Percentiles rank a stretch among this genome's conserved stretches.
Evolutionary conservation across 2,329 filamentous ascomycete species (phyloP).

Genomic region (Fusarium lyarnte): DNA sequence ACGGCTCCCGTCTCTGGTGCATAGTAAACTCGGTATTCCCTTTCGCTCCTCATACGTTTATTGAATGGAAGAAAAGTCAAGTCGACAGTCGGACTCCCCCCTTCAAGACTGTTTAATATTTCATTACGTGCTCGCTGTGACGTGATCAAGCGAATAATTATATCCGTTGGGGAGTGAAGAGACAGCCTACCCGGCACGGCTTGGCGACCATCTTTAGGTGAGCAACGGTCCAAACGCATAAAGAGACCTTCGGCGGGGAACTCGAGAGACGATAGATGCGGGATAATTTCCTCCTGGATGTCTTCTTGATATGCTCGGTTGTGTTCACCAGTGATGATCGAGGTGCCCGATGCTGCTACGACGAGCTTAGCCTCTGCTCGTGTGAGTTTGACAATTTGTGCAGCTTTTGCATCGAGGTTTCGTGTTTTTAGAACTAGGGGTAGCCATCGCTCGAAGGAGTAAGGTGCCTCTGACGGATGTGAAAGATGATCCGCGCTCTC

Average conservation of each 20-base stretch:
- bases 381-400: slow-evolving; percentile 47
- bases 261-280: slow-evolving; percentile 33
- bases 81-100: slow-evolving; percentile 33
- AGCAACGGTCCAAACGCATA: slow-evolving; percentile 54
- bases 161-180: slow-evolving; percentile 46
- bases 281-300: slow-evolving; percentile 41
- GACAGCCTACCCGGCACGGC: slow-evolving; percentile 35
- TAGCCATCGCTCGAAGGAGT: slow-evolving; percentile 55
- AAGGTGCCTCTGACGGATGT: slow-evolving; percentile 44
- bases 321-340: slow-evolving; percentile 30
- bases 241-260: slow-evolving; percentile 53
- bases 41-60: slow-evolving; percentile 47
- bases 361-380: slow-evolving; percentile 45
- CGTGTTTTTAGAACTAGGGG: slow-evolving; percentile 51
- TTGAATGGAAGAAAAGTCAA: slow-evolving; percentile 56
- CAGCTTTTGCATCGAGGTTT: slow-evolving; percentile 29
- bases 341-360: slow-evolving; percentile 44
- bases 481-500: background rate
- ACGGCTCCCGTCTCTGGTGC: slow-evolving; percentile 46
- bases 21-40: slow-evolving; percentile 58
- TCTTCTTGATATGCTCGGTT: slow-evolving; percentile 12
- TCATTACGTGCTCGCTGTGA: slow-evolving; percentile 51
- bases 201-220: slow-evolving; percentile 53
- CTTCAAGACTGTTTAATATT: slow-evolving; percentile 41
- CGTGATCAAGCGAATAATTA: slow-evolving; percentile 51